A percentile compares a stretch with the other conserved stretches of the same genome.
phyloP scores from a whole-genome alignment of 306 rosid genomes.

The Pterocarpus santalinus region DNA sequence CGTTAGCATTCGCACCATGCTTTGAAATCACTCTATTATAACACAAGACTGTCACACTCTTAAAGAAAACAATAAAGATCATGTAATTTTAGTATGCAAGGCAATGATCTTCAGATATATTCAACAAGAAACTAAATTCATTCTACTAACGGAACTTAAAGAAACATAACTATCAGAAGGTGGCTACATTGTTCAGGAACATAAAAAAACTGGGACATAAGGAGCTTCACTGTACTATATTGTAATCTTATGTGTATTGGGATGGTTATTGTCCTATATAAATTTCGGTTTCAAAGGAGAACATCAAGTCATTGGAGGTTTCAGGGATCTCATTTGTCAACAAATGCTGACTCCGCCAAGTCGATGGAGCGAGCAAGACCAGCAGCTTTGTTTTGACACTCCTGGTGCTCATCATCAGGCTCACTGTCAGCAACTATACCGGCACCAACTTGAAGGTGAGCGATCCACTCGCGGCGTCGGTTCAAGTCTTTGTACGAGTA shows the following conservation, averaged over 20 bases:
- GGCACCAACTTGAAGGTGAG: slow-evolving; percentile 89
- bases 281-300: background rate
- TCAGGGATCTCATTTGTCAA: slow-evolving; percentile 45
- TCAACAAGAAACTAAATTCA: background rate
- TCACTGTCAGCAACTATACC: slow-evolving; percentile 88
- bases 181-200: background rate
- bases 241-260: background rate
- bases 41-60: too few species aligned
- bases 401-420: slow-evolving; percentile 78
- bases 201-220: background rate
- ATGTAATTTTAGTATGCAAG: background rate
- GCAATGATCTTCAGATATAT: background rate
- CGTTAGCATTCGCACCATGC: too few species aligned
- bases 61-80: background rate
- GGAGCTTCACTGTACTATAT: slow-evolving; percentile 7
- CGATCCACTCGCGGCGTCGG: slow-evolving; percentile 77
- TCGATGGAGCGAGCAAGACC: slow-evolving; percentile 88
- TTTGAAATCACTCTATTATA: too few species aligned
- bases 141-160: background rate
- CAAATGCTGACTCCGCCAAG: slow-evolving; percentile 81
- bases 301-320: slow-evolving; percentile 8
- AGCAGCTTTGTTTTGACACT: slow-evolving; percentile 94
- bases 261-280: background rate
- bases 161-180: slow-evolving; percentile 8
- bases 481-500: slow-evolving; percentile 65